Base-by-base conservation (phyloP, 179 eudicot genomes). In the Camellia oleifera region DNA sequence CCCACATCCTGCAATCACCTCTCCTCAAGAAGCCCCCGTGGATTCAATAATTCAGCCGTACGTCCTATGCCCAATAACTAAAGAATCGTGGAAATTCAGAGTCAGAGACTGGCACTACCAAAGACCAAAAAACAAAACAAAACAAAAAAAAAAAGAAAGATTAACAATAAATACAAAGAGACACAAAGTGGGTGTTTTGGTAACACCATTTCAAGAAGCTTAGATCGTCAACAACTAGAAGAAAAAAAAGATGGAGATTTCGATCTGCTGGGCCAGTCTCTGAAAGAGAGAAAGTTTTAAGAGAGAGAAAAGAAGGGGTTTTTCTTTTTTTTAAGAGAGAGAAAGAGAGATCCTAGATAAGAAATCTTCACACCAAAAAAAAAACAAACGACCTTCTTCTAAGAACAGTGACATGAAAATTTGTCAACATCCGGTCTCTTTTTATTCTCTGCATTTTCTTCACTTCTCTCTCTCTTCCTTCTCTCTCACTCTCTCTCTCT, bases 371-470 rank as follows among this genome's bases (percentile, higher is more conserved):
- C 88, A 84, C 88, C 40, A 32, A 32, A 32, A 32, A 32, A 42
- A 46, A 69, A 89, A 92, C 90, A 90, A 91, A 89, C 90, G 92
- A 89, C 87, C 89, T 89, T 93, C 88, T 84, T 93, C 88, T 84
- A 83, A 88, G 87, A 91, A 90, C 91, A 91, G 92, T 91, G 92
- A 91, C 97, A 94, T 85, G 83, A 85, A 48, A 85, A 92, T 89
- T 92, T 89, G 94, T 91, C 97, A 90, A 93, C 95, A 91, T 93
- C 89, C 87, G 91, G 93, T 93, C 93, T 87, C 87, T 82, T 89
- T 90, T 91, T 91, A 89, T 92, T 92, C 95, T 89, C 93, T 91
- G 87, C 88, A 86, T 83, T 87, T 82, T 84, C 86, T 54, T 79
- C 79, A 53, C 74, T 67, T 14, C 74, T 50, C 82, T 77, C 74